A percentile compares a stretch with the other conserved stretches of the same genome.
These are phyloP conservation scores for Cantharellus cinnabarinus DNA, from an alignment of 768 basidiomycete genomes.

Conservation along the genomic window DNA sequence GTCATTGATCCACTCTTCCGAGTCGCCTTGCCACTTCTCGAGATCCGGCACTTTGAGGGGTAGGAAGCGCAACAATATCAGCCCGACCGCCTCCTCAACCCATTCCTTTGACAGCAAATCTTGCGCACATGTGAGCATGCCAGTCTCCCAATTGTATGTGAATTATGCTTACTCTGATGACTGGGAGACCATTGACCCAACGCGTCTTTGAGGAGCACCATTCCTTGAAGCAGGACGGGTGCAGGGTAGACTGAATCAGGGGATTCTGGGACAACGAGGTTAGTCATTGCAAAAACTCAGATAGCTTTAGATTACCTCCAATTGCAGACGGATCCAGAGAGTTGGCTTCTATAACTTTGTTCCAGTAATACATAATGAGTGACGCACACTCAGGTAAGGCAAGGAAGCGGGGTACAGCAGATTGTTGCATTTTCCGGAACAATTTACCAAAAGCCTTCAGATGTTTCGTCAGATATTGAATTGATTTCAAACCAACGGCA, in stretches of 20 bases:
- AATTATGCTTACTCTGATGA: constrained; percentile 23
- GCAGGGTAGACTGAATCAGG: constrained; percentile 48
- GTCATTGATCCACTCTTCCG: constrained; percentile 84
- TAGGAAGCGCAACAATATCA: constrained; percentile 70
- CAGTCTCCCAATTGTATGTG: neutral
- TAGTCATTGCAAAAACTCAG: neutral
- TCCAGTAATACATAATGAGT: constrained; percentile 65
- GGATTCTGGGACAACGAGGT: constrained; percentile 27
- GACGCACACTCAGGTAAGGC: constrained; percentile 40
- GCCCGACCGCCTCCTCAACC: constrained; percentile 48
- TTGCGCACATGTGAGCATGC: neutral
- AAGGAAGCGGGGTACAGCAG: constrained; percentile 37
- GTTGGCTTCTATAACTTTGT: constrained; percentile 54
- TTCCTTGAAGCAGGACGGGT: constrained; percentile 60
- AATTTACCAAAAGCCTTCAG: constrained; percentile 58
- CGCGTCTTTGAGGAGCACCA: constrained; percentile 72
- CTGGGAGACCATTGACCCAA: constrained; percentile 55
- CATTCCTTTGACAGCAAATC: constrained; percentile 46
- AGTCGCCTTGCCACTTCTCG: constrained; percentile 66
- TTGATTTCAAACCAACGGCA: constrained; percentile 22
- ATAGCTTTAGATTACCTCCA: neutral
- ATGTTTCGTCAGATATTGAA: constrained; percentile 46
- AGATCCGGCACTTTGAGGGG: constrained; percentile 67
- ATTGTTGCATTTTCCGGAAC: constrained; percentile 47
- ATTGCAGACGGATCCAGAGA: constrained; percentile 16